A percentile compares a stretch with the other conserved stretches of the same genome.
Evolutionary conservation across 2,329 filamentous ascomycete genomes (phyloP).

Genomic region (Fusarium sp.): DNA sequence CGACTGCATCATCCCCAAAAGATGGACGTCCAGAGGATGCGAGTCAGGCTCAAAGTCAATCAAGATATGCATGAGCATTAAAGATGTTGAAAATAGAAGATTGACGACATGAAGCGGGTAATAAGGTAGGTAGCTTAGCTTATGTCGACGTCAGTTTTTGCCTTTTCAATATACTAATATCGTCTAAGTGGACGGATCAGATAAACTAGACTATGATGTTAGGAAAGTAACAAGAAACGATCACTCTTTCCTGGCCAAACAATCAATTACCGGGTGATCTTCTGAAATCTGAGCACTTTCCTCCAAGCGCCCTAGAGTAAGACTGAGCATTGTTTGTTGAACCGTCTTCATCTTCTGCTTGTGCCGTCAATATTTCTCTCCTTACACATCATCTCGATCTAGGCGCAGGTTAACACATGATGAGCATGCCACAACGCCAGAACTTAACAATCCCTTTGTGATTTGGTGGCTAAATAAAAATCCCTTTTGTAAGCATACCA

Average conservation of each 20-base stretch:
- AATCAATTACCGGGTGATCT: not conserved
- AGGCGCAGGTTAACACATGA: constrained; percentile 4
- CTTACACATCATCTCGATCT: constrained; percentile 17
- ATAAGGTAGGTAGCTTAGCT: not conserved
- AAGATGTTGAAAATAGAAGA: not conserved
- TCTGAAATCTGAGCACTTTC: not conserved
- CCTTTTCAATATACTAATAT: not conserved
- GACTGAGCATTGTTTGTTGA: not conserved
- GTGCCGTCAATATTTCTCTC: not conserved
- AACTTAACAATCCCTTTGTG: not conserved
- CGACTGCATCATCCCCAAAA: constrained; percentile 7
- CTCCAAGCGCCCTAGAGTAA: not conserved
- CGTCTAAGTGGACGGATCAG: not conserved
- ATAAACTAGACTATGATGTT: constrained; percentile 2
- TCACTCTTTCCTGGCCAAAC: constrained; percentile 4
- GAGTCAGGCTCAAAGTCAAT: constrained; percentile 24
- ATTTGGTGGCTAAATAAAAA: not conserved
- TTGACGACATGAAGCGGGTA: not conserved
- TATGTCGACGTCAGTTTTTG: constrained; percentile 16
- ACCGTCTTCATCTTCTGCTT: not conserved
- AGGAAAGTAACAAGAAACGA: not conserved
- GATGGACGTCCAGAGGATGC: not conserved
- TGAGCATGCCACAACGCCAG: not conserved
- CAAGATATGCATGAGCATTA: not conserved
- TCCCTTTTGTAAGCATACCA: constrained; percentile 1